These are phyloP conservation scores for Cyberlindnera xishuangbannaensis DNA, from an alignment of 805 yeast species.

Conservation along the genomic window DNA sequence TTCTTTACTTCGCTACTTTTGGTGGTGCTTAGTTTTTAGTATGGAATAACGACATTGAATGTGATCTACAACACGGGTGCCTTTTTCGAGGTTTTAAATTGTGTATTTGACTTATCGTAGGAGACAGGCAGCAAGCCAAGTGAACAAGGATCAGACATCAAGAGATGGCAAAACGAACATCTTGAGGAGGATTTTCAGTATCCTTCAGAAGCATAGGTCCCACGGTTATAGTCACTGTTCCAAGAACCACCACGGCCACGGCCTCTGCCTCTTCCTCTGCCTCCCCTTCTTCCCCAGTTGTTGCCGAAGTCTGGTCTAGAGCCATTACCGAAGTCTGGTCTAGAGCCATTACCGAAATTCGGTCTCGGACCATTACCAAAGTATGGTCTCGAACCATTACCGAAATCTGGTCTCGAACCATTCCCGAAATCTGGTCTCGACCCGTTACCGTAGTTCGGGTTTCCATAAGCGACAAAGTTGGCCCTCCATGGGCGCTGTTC, in stretches of 20 bases:
- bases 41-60: not conserved
- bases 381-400: slow-evolving; percentile 9
- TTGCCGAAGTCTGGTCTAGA: not conserved
- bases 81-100: too few species aligned
- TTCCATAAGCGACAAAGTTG: not conserved
- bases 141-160: too few species aligned
- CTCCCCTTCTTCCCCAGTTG: slow-evolving; percentile 5
- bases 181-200: not conserved
- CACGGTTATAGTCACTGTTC: slow-evolving; percentile 1
- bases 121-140: too few species aligned
- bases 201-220: not conserved
- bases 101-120: too few species aligned
- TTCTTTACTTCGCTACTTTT: too few species aligned
- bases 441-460: slow-evolving; percentile 13
- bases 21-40: too few species aligned
- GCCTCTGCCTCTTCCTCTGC: slow-evolving; percentile 17
- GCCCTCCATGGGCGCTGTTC: slow-evolving; percentile 30
- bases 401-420: slow-evolving; percentile 5
- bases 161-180: not conserved
- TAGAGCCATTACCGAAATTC: slow-evolving; percentile 13
- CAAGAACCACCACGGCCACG: slow-evolving; percentile 9
- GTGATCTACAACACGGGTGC: not conserved
- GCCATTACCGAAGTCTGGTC: slow-evolving; percentile 10
- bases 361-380: not conserved
- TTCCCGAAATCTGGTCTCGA: slow-evolving; percentile 10